Evolutionary conservation across 768 basidiomycete genomes (phyloP), one percentile per base, ranked within the genome.

Genomic region (Russula compacta): DNA sequence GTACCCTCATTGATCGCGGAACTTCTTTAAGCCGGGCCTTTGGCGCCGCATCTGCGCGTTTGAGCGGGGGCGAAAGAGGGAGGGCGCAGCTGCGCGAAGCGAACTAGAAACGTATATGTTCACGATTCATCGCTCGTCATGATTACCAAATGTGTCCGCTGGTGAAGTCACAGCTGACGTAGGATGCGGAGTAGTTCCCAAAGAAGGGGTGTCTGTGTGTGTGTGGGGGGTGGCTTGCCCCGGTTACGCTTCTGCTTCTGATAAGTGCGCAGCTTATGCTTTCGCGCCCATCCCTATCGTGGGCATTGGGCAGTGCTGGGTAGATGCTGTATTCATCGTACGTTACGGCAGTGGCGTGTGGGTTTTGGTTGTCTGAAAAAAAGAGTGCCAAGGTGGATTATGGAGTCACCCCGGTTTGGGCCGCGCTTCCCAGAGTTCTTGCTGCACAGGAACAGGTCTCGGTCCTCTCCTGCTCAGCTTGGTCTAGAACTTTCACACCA

Each of bases 401-500:
- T 29, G 24, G 24, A 29, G 24, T 29, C 24, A 29, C 53, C 39
- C 50, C 47, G n/a, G 36, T 38, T 48, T 53, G 46, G 39, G 35
- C 52, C 14, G 35, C 32, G 47, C 53, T 50, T 60, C 47, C 15
- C 11, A 29, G 24, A 29, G 24, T 36, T 38, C 53, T 24, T 38
- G 24, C 29, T 7, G 14, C 4, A 33, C 17, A 12, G 17, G 7
- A 19, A 2, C 40, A 9, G 39, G 38, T 35, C 52, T 42, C 58
- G 32, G 42, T 36, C 24, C 49, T 47, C 36, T 52, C 44, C 29
- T 52, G 29, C 49, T 52, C 38, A 21, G 42, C 60, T 32, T 17
- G 50, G 44, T 49, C 61, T 58, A 53, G 57, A 58, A 43, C 35
- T 43, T 53, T 42, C 42, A 17, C 40, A 36, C 39, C 47, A n/a